A percentile compares a stretch with the other conserved stretches of the same genome.
Conservation (phyloP, 2,329 filamentous ascomycete species). For the Pleoardoris graminearum region DNA sequence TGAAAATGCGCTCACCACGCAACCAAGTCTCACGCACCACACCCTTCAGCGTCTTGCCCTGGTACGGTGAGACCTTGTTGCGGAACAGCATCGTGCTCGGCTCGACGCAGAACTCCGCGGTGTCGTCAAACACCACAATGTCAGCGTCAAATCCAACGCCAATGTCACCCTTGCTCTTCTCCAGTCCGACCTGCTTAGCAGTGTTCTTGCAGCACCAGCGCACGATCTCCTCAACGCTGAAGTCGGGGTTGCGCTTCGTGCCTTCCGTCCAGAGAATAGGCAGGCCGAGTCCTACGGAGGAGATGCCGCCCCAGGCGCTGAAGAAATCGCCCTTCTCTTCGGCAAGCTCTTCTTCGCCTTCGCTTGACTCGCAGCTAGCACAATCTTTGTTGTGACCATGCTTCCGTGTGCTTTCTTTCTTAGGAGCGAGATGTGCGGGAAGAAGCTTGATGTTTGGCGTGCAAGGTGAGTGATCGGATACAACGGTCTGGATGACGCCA, state of each 20-base stretch:
- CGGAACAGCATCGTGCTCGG: conserved; percentile 88
- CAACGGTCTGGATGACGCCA: conserved; percentile 86
- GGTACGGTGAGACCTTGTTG: conserved; percentile 90
- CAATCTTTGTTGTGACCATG: conserved; percentile 43
- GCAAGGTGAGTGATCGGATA: conserved; percentile 95
- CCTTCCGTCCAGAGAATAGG: conserved; percentile 86
- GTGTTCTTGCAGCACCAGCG: conserved; percentile 85
- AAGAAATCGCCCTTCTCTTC: conserved; percentile 80
- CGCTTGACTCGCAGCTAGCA: conserved; percentile 33
- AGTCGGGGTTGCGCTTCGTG: conserved; percentile 59
- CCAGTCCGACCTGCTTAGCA: conserved; percentile 82
- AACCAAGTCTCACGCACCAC: conserved; percentile 86
- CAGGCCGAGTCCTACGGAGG: conserved; percentile 87
- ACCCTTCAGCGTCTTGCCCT: conserved; percentile 76
- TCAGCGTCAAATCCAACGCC: conserved; percentile 84
- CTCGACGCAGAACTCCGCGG: conserved; percentile 69
- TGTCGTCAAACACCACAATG: conserved; percentile 88
- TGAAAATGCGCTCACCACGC: conserved; percentile 74
- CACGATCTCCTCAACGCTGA: conserved; percentile 75
- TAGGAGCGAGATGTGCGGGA: conserved; percentile 67
- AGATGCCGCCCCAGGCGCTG: conserved; percentile 94
- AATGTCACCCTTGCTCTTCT: conserved; percentile 79
- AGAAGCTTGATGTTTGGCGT: conserved; percentile 92
- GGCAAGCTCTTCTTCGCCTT: conserved; percentile 42
- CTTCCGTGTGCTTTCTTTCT: conserved; percentile 38